A percentile compares a stretch with the other conserved stretches of the same genome.
These are phyloP conservation scores for Porogramme epimiltina DNA, from an alignment of 1,284 basidiomycete species.

Conservation along the genomic window DNA sequence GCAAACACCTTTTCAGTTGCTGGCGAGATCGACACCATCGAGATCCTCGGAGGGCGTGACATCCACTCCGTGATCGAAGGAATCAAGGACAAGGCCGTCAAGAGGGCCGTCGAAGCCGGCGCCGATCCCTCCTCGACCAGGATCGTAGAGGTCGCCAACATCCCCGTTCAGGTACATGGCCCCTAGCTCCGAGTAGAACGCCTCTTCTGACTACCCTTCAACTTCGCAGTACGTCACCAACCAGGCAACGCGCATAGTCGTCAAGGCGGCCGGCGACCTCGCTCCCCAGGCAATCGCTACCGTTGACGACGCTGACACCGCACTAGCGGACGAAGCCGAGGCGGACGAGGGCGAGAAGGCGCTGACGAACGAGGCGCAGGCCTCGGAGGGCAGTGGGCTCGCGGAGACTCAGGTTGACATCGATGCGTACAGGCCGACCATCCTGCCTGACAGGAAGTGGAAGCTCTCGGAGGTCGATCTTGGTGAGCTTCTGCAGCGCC, in stretches of 20 bases:
- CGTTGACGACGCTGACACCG: not conserved
- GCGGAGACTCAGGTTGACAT: slow-evolving; percentile 22
- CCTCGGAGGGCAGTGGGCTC: not conserved
- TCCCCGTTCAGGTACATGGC: slow-evolving; percentile 41
- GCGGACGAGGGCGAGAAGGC: slow-evolving; percentile 14
- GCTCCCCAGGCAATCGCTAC: slow-evolving; percentile 21
- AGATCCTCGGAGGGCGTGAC: slow-evolving; percentile 39
- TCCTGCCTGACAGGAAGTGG: slow-evolving; percentile 34
- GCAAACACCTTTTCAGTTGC: slow-evolving; percentile 27
- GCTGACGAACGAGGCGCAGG: slow-evolving; percentile 5
- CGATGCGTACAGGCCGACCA: slow-evolving; percentile 32
- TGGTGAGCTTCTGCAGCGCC: slow-evolving; percentile 20
- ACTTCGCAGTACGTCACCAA: slow-evolving; percentile 49
- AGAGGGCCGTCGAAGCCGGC: slow-evolving; percentile 45
- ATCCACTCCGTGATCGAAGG: slow-evolving; percentile 43
- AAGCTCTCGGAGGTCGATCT: slow-evolving; percentile 37
- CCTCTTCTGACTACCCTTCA: too few species aligned
- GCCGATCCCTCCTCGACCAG: slow-evolving; percentile 40
- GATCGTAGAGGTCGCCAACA: slow-evolving; percentile 48
- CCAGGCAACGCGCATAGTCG: slow-evolving; percentile 49
- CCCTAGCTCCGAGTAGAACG: too few species aligned
- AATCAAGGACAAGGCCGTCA: slow-evolving; percentile 46
- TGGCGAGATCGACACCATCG: slow-evolving; percentile 42
- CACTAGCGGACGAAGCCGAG: not conserved
- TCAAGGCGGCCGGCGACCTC: slow-evolving; percentile 48